phyloP scores from a whole-genome alignment of 306 rosid genomes.

The Rosa lucieae region DNA sequence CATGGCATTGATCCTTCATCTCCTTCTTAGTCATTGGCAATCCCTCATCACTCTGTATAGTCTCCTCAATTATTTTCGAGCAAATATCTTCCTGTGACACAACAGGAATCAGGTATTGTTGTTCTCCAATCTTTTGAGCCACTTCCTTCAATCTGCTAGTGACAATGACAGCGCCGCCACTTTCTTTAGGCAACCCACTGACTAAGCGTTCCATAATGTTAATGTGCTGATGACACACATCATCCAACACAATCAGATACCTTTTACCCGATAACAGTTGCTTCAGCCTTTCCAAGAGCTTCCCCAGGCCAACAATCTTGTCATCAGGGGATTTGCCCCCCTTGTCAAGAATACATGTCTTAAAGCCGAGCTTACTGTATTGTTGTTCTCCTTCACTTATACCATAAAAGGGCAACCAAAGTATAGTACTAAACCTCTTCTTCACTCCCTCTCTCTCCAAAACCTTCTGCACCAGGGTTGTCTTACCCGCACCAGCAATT shows the following conservation, averaged over 20 bases:
- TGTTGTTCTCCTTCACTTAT: background rate
- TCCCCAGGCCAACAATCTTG: background rate
- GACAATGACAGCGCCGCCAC: conserved; percentile 1
- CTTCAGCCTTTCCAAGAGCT: background rate
- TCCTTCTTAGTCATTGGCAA: too few relatives aligned
- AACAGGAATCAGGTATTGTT: background rate
- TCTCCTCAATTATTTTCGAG: too few relatives aligned
- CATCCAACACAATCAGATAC: conserved; percentile 19
- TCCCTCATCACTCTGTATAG: too few relatives aligned
- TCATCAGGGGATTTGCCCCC: background rate
- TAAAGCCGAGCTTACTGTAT: background rate
- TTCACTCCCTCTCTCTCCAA: background rate
- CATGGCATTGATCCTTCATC: too few relatives aligned
- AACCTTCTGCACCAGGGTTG: background rate
- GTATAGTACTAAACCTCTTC: background rate
- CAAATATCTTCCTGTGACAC: too few relatives aligned
- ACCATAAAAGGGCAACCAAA: conserved; percentile 10
- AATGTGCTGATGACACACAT: background rate
- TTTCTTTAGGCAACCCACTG: background rate
- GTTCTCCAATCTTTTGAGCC: background rate
- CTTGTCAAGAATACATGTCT: background rate
- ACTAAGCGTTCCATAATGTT: background rate
- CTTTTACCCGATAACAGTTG: background rate
- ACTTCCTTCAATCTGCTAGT: conserved; percentile 3
- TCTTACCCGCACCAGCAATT: conserved; percentile 26